Evolutionary conservation across 2,329 filamentous ascomycete species (phyloP), one percentile per base, ranked within the genome.

Genomic region (Aphanocladium album): DNA sequence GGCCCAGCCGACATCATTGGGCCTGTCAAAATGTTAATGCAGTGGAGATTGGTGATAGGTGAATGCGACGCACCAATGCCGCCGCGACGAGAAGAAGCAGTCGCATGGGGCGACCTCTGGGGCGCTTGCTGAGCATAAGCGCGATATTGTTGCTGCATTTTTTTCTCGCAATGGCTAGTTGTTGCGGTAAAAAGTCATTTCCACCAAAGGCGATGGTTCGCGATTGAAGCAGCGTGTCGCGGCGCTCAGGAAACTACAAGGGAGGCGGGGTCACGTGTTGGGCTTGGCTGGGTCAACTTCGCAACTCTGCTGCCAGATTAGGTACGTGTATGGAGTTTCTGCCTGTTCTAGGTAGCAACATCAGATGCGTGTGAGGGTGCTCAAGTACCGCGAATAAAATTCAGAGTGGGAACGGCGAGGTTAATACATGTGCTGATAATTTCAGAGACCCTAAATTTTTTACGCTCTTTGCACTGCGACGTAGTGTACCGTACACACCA

Each of bases 1-100:
- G 80, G 78, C 49, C 78, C 79, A 51, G 79, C 74, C 57, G 80
- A 79, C 79, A 84, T 83, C 78, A 84, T 83, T 62, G 81, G 80
- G 33, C 81, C 81, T 83, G 67, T 57, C 58, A 55, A 60, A 47
- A 62, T 62, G 68, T 61, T 59, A 57, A 37, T 58, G 62, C 51
- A 54, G 46, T 49, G 46, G 47, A 45, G 43, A 49, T 43, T 5
- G 54, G 43, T 57, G 1, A 30, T 17, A 6, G 55, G 19, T 11
- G 21, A 50, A 27, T 41, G 30, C 30, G 63, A 72, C 76, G 64
- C 75, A 83, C 81, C 81, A 70, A 82, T 82, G 65, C 80, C 80
- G 66, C 79, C 80, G 66, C 81, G 79, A 64, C 80, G 77, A 69
- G 77, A 77, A 60, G n/a, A n/a, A n/a, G n/a, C n/a, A n/a, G 76